These are phyloP conservation scores for Chlamydomonas reinhardtii DNA, from an alignment of 163 green algal species.

Conservation along the genomic window DNA sequence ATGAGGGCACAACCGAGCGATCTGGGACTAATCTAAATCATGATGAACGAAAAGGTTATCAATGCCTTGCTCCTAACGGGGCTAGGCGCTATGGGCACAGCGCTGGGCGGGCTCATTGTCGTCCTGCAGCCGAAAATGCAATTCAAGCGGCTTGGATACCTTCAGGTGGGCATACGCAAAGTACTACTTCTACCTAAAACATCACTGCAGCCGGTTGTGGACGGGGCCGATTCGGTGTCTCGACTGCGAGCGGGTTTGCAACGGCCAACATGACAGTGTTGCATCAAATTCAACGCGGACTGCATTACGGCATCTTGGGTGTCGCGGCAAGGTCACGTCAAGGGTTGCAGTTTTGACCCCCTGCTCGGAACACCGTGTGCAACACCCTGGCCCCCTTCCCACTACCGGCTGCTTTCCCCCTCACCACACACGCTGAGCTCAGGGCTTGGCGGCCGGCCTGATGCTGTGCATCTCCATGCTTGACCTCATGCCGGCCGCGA, in stretches of 20 bases:
- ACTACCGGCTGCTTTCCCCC: not conserved
- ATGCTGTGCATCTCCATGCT: constrained; percentile 80
- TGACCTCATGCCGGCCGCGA: constrained; percentile 74
- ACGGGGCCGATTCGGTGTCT: no score
- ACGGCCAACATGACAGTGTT: no score
- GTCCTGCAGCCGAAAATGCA: constrained; percentile 71
- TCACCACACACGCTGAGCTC: not conserved
- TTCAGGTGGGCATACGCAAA: constrained; percentile 41
- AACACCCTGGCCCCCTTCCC: no score
- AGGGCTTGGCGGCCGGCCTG: constrained; percentile 77
- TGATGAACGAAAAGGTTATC: constrained; percentile 43
- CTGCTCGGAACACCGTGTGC: no score
- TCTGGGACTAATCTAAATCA: not conserved
- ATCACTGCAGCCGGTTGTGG: no score
- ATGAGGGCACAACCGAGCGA: no score
- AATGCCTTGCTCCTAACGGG: constrained; percentile 66
- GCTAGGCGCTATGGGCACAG: constrained; percentile 71
- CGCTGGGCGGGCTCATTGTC: constrained; percentile 71
- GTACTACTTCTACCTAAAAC: no score
- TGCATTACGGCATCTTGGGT: no score
- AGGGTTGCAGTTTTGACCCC: no score
- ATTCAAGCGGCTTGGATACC: constrained; percentile 69
- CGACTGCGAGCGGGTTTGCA: no score
- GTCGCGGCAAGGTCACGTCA: no score
- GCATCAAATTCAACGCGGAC: no score